Conservation (phyloP, 257 asterid species). For the Coffea eugenioides region DNA sequence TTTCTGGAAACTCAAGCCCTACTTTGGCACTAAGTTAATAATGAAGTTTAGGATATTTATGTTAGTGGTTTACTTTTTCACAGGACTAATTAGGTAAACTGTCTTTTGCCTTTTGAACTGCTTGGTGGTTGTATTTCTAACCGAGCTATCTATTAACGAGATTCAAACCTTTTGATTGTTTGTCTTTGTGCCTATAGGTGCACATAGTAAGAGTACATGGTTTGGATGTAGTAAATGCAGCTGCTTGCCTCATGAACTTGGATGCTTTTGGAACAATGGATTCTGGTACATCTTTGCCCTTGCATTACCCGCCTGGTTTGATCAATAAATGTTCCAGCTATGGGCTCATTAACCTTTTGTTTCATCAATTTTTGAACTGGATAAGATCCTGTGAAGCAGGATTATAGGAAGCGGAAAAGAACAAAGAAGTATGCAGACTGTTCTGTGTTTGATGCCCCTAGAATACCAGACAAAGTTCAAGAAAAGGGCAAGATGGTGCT, state of each 20-base stretch:
- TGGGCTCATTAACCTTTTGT: conserved; percentile 17
- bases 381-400: conserved; percentile 48
- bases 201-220: conserved; percentile 72
- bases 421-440: conserved; percentile 51
- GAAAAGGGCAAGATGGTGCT: conserved; percentile 21
- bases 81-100: background rate
- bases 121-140: background rate
- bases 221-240: conserved; percentile 59
- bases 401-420: conserved; percentile 42
- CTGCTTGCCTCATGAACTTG: conserved; percentile 64
- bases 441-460: conserved; percentile 32
- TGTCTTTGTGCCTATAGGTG: conserved; percentile 45
- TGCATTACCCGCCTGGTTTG: background rate
- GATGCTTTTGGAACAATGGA: conserved; percentile 34
- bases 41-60: background rate
- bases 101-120: background rate
- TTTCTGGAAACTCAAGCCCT: background rate
- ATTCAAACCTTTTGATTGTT: background rate
- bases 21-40: background rate
- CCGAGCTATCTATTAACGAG: background rate
- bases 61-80: background rate
- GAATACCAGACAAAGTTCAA: conserved; percentile 20
- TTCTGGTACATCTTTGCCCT: conserved; percentile 36
- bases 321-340: conserved; percentile 4
- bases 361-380: conserved; percentile 20